Percentiles rank a stretch among this genome's conserved stretches.
These are phyloP conservation scores for Bipolaris zeicola DNA, from an alignment of 2,329 filamentous ascomycete species.

Conservation along the genomic window DNA sequence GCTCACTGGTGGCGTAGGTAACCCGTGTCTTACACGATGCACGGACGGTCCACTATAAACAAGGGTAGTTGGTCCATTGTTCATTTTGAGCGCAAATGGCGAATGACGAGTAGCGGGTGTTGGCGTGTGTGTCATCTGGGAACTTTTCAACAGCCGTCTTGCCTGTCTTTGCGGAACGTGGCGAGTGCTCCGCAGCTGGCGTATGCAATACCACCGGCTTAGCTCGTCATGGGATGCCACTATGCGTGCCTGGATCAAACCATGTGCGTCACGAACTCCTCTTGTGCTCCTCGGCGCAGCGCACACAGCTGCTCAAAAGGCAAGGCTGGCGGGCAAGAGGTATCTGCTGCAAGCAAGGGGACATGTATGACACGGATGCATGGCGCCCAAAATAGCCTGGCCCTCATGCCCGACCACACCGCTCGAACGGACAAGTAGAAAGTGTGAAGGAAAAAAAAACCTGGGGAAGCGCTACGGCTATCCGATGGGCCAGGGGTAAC, in stretches of 20 bases:
- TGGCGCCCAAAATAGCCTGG: slow-evolving; percentile 26
- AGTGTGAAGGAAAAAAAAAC: slow-evolving; percentile 25
- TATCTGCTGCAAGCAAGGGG: slow-evolving; percentile 20
- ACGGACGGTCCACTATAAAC: slow-evolving; percentile 26
- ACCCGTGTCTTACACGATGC: slow-evolving; percentile 16
- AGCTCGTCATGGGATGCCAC: slow-evolving; percentile 24
- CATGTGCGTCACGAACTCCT: slow-evolving; percentile 18
- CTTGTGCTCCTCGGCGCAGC: slow-evolving; percentile 11
- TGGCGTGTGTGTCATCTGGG: slow-evolving; percentile 37
- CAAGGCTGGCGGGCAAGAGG: slow-evolving; percentile 14
- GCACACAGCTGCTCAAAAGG: slow-evolving; percentile 1
- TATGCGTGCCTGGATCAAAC: slow-evolving; percentile 3
- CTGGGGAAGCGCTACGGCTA: slow-evolving; percentile 25
- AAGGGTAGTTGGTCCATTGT: slow-evolving; percentile 36
- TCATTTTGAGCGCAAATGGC: slow-evolving; percentile 35
- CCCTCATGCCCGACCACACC: slow-evolving; percentile 30
- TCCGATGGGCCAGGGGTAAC: slow-evolving; percentile 17
- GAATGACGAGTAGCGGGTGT: slow-evolving; percentile 31
- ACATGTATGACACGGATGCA: slow-evolving; percentile 22
- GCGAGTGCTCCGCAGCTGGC: slow-evolving; percentile 27
- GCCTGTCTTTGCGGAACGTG: slow-evolving; percentile 24
- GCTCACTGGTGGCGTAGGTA: slow-evolving; percentile 15
- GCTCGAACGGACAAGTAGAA: slow-evolving; percentile 18
- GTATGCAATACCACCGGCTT: slow-evolving; percentile 13
- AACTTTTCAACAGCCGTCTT: slow-evolving; percentile 16